These are phyloP conservation scores for Peronospora destructor DNA, from an alignment of 352 stramenopile genomes.

Conservation along the genomic window DNA sequence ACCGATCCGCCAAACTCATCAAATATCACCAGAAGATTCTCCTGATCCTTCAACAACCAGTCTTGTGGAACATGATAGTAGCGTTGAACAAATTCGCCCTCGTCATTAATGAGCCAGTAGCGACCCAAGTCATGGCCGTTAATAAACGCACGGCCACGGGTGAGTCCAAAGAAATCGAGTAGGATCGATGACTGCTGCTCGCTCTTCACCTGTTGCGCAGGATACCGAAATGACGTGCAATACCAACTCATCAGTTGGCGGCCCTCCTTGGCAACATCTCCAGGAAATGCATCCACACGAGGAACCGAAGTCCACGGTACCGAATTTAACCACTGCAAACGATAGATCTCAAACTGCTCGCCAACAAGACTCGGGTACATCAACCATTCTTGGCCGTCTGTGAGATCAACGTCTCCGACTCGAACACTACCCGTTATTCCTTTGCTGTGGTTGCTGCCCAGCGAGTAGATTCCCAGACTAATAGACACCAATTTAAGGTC, in stretches of 20 bases:
- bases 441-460: constrained; percentile 50
- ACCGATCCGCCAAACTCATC: constrained; percentile 54
- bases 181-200: constrained; percentile 45
- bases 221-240: constrained; percentile 36
- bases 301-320: constrained; percentile 37
- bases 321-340: constrained; percentile 36
- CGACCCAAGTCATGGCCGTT: constrained; percentile 60
- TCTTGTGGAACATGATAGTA: constrained; percentile 60
- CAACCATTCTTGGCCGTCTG: constrained; percentile 28
- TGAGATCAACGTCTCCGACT: constrained; percentile 34
- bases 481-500: constrained; percentile 45
- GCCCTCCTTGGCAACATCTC: not conserved
- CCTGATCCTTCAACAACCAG: constrained; percentile 36
- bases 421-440: constrained; percentile 46
- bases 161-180: constrained; percentile 50
- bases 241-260: constrained; percentile 34
- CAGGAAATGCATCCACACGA: not conserved
- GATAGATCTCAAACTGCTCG: constrained; percentile 56
- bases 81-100: constrained; percentile 50
- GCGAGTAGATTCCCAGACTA: constrained; percentile 49
- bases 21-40: constrained; percentile 57
- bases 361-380: constrained; percentile 60
- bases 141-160: constrained; percentile 48
- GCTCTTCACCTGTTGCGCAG: constrained; percentile 2
- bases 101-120: constrained; percentile 54